Conservation (phyloP, 257 asterid species). For the Ilex asprella region DNA sequence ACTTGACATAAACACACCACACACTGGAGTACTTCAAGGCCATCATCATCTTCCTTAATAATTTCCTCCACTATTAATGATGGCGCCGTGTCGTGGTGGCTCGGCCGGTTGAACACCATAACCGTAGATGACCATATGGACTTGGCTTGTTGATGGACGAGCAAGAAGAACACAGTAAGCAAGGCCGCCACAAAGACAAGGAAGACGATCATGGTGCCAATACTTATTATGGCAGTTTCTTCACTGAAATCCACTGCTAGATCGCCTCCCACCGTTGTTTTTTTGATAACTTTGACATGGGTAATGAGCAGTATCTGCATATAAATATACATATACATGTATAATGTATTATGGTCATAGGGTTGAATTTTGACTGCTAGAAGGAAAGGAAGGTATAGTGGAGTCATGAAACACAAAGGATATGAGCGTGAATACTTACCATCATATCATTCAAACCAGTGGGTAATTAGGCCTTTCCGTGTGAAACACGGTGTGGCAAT, state of each 20-base stretch:
- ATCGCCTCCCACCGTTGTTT: too few relatives aligned
- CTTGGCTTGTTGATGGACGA: background rate
- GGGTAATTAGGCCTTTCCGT: too few relatives aligned
- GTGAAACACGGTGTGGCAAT: too few relatives aligned
- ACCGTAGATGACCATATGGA: background rate
- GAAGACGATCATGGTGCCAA: background rate
- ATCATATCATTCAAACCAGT: too few relatives aligned
- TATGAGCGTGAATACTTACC: too few relatives aligned
- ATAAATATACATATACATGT: too few relatives aligned
- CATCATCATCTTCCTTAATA: background rate
- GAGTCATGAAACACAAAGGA: too few relatives aligned
- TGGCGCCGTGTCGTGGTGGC: background rate
- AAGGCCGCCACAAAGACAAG: conserved; percentile 3
- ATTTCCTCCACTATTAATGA: background rate
- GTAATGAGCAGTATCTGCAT: too few relatives aligned
- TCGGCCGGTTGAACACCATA: background rate
- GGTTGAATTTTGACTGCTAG: too few relatives aligned
- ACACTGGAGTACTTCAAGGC: background rate
- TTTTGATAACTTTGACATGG: too few relatives aligned
- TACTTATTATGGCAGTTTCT: background rate
- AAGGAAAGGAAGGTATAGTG: too few relatives aligned
- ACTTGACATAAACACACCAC: background rate
- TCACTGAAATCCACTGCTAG: background rate
- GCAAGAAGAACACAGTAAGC: background rate
- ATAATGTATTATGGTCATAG: too few relatives aligned